phyloP scores from a whole-genome alignment of 495 filamentous ascomycete genomes.

The Penicillium riverlandense region DNA sequence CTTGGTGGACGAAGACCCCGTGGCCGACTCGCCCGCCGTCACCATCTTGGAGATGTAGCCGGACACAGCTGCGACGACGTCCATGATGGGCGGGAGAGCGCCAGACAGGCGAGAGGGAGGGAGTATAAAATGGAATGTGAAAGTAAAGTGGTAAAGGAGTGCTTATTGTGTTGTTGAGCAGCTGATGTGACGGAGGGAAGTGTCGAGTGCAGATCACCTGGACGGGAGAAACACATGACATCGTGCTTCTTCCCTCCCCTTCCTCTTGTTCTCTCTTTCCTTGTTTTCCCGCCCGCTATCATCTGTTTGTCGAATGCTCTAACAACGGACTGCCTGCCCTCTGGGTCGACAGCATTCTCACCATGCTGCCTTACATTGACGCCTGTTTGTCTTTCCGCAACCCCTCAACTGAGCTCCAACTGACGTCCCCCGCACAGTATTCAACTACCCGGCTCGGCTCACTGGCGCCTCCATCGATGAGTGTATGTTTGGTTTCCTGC shows the following conservation, averaged over 20 bases:
- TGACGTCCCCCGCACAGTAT: constrained; percentile 47
- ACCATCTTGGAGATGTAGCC: constrained; percentile 98
- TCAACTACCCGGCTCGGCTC: constrained; percentile 53
- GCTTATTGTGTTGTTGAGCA: not conserved
- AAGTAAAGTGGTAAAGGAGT: not conserved
- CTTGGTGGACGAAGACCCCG: constrained; percentile 71
- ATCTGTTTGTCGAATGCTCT: constrained; percentile 7
- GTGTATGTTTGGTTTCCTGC: constrained; percentile 43
- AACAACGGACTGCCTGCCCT: constrained; percentile 4
- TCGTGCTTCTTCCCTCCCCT: constrained; percentile 2
- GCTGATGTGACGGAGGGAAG: not conserved
- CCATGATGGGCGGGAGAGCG: constrained; percentile 52
- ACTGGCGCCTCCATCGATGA: constrained; percentile 83
- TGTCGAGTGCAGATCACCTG: not conserved
- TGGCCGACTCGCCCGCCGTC: constrained; percentile 66
- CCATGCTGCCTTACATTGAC: constrained; percentile 86
- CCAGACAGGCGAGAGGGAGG: constrained; percentile 1
- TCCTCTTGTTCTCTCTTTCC: constrained; percentile 1
- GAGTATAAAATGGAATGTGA: not conserved
- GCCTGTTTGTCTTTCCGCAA: constrained; percentile 46
- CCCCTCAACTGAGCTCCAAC: constrained; percentile 13
- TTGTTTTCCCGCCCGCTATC: constrained; percentile 6
- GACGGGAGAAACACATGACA: constrained; percentile 23
- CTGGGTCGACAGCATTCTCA: constrained; percentile 7
- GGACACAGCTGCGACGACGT: constrained; percentile 83